Evolutionary conservation across 176 grass and related monocot genomes (phyloP).

Genomic region (Secale cereale): DNA sequence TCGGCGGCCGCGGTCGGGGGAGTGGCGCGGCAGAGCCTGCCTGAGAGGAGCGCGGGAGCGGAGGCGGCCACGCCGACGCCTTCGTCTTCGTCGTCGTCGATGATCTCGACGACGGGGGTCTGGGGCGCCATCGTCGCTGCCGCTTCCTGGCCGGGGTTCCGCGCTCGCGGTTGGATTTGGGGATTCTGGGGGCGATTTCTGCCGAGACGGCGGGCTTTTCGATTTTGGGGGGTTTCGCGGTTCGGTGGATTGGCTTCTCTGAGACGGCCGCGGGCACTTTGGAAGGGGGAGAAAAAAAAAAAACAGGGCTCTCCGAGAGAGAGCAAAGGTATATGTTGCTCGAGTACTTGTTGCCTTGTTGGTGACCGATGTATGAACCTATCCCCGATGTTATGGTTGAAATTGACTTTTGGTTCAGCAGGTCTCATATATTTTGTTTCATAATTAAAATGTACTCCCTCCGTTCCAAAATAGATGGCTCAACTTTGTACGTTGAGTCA

Average conservation of each 20-base stretch:
- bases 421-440: too few relatives aligned
- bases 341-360: too few relatives aligned
- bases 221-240: background rate
- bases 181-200: background rate
- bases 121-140: background rate
- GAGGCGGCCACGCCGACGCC: background rate
- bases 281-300: too few relatives aligned
- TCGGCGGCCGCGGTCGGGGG: background rate
- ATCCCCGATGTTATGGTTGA: too few relatives aligned
- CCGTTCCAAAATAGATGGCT: too few relatives aligned
- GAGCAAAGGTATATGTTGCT: too few relatives aligned
- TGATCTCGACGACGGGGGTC: background rate
- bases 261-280: background rate
- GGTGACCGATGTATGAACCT: too few relatives aligned
- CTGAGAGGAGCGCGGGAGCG: background rate
- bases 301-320: too few relatives aligned
- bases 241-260: background rate
- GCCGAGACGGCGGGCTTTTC: background rate
- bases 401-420: too few relatives aligned
- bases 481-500: too few relatives aligned
- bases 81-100: background rate
- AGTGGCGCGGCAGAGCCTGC: background rate
- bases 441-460: too few relatives aligned
- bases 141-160: background rate
- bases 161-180: background rate